A percentile compares a stretch with the other conserved stretches of the same genome.
These are phyloP conservation scores for Penicillium manginii DNA, from an alignment of 495 filamentous ascomycete genomes.

Conservation along the genomic window DNA sequence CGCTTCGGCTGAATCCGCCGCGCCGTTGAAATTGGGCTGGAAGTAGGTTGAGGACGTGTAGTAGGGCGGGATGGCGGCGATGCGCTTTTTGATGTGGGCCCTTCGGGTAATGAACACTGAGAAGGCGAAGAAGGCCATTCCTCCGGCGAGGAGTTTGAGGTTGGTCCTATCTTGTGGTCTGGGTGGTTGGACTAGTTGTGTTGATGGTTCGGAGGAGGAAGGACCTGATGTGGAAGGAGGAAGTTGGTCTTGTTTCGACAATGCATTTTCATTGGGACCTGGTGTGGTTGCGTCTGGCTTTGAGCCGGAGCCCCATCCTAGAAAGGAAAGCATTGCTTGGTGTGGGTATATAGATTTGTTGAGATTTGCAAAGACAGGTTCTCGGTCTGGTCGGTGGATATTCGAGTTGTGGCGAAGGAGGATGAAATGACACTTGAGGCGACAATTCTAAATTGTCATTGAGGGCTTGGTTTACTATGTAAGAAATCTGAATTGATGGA, in stretches of 20 bases:
- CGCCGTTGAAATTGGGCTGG: conserved; percentile 53
- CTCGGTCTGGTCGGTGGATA: not conserved
- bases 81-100: conserved; percentile 58
- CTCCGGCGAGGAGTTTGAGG: conserved; percentile 66
- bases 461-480: not conserved
- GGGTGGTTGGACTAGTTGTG: conserved; percentile 20
- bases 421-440: not conserved
- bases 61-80: conserved; percentile 61
- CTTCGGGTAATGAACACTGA: conserved; percentile 74
- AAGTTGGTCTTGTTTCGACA: not conserved
- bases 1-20: conserved; percentile 73
- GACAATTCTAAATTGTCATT: not conserved
- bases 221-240: not conserved
- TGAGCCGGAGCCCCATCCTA: conserved; percentile 37
- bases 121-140: conserved; percentile 70
- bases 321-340: conserved; percentile 31
- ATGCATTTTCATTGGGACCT: conserved; percentile 11
- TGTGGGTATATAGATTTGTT: conserved; percentile 6
- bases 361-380: conserved; percentile 14
- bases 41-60: conserved; percentile 60
- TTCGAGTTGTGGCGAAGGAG: not conserved
- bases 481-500: not conserved
- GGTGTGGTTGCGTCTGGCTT: conserved; percentile 15
- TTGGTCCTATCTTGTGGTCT: conserved; percentile 29
- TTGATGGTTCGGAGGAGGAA: conserved; percentile 7